Percentiles rank a stretch among this genome's conserved stretches.
These are phyloP conservation scores for Verticillium alfalfae DNA, from an alignment of 2,329 filamentous ascomycete genomes.

Conservation along the genomic window DNA sequence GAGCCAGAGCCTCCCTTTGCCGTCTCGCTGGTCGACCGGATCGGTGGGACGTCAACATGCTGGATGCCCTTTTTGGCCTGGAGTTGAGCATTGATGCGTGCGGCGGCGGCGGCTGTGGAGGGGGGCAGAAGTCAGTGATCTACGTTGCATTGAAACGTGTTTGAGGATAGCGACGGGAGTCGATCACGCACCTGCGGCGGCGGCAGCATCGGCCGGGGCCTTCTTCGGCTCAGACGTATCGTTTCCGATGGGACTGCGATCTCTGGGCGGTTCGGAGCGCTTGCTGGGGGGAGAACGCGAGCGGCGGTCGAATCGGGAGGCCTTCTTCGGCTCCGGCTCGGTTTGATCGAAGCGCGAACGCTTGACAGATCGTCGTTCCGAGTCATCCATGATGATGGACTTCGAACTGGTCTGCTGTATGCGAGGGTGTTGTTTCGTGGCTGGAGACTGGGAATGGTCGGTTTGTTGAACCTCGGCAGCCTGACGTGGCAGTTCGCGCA, in stretches of 20 bases:
- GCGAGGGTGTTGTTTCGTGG: neutral
- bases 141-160: neutral
- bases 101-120: constrained; percentile 72
- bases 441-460: neutral
- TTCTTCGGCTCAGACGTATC: constrained; percentile 38
- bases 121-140: constrained; percentile 17
- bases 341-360: constrained; percentile 93
- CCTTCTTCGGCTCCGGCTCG: constrained; percentile 69
- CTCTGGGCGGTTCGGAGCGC: constrained; percentile 64
- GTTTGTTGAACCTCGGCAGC: neutral
- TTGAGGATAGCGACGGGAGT: neutral
- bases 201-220: constrained; percentile 60
- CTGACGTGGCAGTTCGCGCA: neutral
- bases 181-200: constrained; percentile 64
- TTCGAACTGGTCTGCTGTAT: neutral
- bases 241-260: constrained; percentile 64
- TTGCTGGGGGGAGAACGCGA: constrained; percentile 74
- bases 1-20: constrained; percentile 21
- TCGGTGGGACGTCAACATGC: constrained; percentile 82
- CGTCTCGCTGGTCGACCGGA: constrained; percentile 46
- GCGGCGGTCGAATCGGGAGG: constrained; percentile 84
- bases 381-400: constrained; percentile 58
- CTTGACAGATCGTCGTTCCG: constrained; percentile 67
- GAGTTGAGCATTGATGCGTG: constrained; percentile 77
- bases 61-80: constrained; percentile 86